phyloP scores from a whole-genome alignment of 1,284 basidiomycete genomes.

The Malassezia yamatoensis region DNA sequence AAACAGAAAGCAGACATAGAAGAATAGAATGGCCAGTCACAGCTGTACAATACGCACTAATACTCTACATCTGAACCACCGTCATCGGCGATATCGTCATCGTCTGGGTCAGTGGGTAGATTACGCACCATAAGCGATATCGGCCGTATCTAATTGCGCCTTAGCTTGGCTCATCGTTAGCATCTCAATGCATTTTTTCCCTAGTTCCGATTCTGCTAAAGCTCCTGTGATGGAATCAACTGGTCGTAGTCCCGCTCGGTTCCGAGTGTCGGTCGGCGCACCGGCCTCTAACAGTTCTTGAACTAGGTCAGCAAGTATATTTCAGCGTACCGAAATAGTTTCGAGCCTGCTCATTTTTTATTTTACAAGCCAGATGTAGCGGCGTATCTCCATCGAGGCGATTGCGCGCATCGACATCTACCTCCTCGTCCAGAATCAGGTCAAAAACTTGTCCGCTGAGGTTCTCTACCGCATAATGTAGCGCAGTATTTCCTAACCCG shows the following conservation, averaged over 20 bases:
- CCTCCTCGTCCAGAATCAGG: conserved; percentile 49
- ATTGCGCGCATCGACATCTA: conserved; percentile 75
- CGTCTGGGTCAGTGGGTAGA: conserved; percentile 3
- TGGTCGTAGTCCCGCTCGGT: conserved; percentile 38
- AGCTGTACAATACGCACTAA: conserved; percentile 2
- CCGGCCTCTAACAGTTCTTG: conserved; percentile 40
- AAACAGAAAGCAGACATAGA: conserved; percentile 1
- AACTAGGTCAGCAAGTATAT: conserved; percentile 16
- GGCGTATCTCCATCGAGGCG: conserved; percentile 66
- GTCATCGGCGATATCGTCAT: conserved; percentile 13
- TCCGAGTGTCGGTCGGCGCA: conserved; percentile 30
- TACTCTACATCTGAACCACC: conserved; percentile 7
- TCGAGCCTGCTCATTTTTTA: conserved; percentile 58
- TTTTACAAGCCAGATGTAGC: conserved; percentile 64
- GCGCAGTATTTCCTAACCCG: conserved; percentile 39
- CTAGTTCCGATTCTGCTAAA: conserved; percentile 23
- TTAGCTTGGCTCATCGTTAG: conserved; percentile 28
- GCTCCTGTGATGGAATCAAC: conserved; percentile 27
- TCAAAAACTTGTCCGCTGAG: conserved; percentile 30
- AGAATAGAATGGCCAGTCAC: background rate
- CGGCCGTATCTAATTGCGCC: conserved; percentile 22
- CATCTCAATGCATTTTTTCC: conserved; percentile 27
- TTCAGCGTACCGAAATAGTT: conserved; percentile 50
- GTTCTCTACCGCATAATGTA: conserved; percentile 37
- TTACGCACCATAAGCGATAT: conserved; percentile 25